Conservation (phyloP, 129 eudicot genomes). For the Scalesia atractyloides region DNA sequence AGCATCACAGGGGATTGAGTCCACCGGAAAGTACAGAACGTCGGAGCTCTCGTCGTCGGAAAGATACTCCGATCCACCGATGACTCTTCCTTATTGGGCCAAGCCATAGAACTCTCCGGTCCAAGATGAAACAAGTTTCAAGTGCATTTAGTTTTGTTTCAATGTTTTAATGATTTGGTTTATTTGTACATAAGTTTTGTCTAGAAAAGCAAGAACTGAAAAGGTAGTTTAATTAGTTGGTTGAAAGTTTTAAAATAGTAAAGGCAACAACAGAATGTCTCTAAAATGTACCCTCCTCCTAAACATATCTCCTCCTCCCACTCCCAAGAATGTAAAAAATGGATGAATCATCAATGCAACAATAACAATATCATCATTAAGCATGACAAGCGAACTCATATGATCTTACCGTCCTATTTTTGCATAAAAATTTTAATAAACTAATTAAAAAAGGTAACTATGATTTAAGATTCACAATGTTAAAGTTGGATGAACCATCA, state of each 20-base stretch:
- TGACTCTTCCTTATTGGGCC: conserved; percentile 75
- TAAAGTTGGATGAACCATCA: too few relatives aligned
- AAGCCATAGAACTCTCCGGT: conserved; percentile 87
- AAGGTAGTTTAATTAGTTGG: background rate
- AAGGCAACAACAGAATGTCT: too few relatives aligned
- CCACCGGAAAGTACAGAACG: conserved; percentile 49
- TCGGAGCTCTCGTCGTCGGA: conserved; percentile 69
- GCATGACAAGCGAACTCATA: too few relatives aligned
- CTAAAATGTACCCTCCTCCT: too few relatives aligned
- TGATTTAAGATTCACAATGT: too few relatives aligned
- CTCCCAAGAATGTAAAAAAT: too few relatives aligned
- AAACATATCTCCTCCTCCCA: too few relatives aligned
- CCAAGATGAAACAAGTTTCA: conserved; percentile 53
- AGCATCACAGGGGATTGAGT: conserved; percentile 62
- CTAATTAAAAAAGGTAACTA: too few relatives aligned
- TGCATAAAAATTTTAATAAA: background rate
- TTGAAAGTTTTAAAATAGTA: background rate
- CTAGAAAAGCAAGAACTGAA: conserved; percentile 10
- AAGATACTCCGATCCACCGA: conserved; percentile 78
- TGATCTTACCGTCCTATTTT: conserved; percentile 5
- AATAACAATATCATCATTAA: too few relatives aligned
- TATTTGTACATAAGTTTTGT: conserved; percentile 25
- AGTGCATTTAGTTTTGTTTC: conserved; percentile 21
- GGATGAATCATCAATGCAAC: too few relatives aligned
- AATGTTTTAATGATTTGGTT: background rate